Evolutionary conservation across 2,329 filamentous ascomycete genomes (phyloP), one percentile per base, ranked within the genome.

Genomic region (Talaromyces sp.): DNA sequence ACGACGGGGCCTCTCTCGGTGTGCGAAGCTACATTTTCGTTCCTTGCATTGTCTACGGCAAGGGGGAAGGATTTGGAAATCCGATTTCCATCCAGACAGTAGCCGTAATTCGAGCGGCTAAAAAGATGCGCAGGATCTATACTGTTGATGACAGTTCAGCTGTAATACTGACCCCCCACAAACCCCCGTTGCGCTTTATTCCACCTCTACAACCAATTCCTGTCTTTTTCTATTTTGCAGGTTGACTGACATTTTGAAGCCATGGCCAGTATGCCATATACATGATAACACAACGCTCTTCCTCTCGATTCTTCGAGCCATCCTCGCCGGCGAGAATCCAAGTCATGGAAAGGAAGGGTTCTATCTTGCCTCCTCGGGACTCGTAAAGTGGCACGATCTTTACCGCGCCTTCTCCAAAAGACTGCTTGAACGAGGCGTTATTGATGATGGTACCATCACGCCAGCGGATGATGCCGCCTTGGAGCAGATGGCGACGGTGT

Each of bases 251-350:
- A 2, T 15, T 27, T 52, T n/a, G 15, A 17, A 52, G 31, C 37
- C 33, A 1, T 86, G 84, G 84, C 84, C 84, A 0, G 84, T 86
- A 6, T 84, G 80, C 64, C 82, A 86, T 63, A 70, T 86, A 3
- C 10, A 69, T 0, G 84, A 86, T 64, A 86, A 79, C 39, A 76
- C 80, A 0, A 70, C 69, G 0, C 68, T 86, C 0, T 86, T 85
- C 62, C 59, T 85, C 1, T 70, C 78, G 2, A 73, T 86, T 0
- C 68, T 85, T 7, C 74, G 76, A 1, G 74, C 71, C 2, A 85
- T 86, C 13, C 68, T 86, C 2, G 68, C 67, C 1, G 78, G 72
- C 2, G 22, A 0, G 13, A 71, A 79, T 4, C 73, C 77, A 0
- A 77, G 71, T 2, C 66, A 80, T 59, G 82, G 81, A 0, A 79